phyloP scores from a whole-genome alignment of 768 basidiomycete genomes.

The Lactarius deliciosus region DNA sequence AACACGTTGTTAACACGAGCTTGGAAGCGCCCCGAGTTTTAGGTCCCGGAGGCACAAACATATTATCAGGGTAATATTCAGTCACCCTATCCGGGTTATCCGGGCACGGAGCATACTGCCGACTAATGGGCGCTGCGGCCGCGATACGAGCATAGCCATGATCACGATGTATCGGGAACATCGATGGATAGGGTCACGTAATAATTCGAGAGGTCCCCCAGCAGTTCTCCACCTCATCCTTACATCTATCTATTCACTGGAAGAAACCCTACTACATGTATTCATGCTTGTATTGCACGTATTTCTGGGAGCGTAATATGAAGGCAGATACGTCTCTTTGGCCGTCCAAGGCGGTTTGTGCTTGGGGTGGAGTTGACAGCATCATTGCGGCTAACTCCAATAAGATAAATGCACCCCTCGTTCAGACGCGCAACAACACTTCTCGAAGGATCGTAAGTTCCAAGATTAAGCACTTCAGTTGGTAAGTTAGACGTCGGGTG shows the following conservation, averaged over 20 bases:
- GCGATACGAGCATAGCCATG: conserved; percentile 23
- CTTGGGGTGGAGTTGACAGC: conserved; percentile 26
- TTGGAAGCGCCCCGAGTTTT: conserved; percentile 25
- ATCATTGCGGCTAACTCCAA: conserved; percentile 28
- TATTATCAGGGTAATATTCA: conserved; percentile 27
- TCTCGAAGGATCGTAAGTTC: conserved; percentile 27
- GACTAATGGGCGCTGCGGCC: conserved; percentile 29
- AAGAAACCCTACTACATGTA: conserved; percentile 21
- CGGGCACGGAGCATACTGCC: conserved; percentile 26
- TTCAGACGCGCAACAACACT: conserved; percentile 19
- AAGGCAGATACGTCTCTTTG: conserved; percentile 20
- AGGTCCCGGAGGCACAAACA: conserved; percentile 28
- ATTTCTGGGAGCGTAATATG: conserved; percentile 23
- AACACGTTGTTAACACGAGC: conserved; percentile 27
- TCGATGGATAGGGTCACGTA: conserved; percentile 27
- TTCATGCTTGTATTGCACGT: conserved; percentile 21
- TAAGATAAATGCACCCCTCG: conserved; percentile 26
- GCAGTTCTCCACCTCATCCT: conserved; percentile 20
- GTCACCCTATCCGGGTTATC: conserved; percentile 21
- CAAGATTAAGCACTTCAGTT: conserved; percentile 25
- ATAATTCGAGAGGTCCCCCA: conserved; percentile 18
- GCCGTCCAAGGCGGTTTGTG: conserved; percentile 13
- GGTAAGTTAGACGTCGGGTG: conserved; percentile 18
- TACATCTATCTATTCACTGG: conserved; percentile 10
- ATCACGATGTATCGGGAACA: conserved; percentile 28